These are phyloP conservation scores for Amanita rubescens DNA, from an alignment of 768 basidiomycete genomes.

Conservation along the genomic window DNA sequence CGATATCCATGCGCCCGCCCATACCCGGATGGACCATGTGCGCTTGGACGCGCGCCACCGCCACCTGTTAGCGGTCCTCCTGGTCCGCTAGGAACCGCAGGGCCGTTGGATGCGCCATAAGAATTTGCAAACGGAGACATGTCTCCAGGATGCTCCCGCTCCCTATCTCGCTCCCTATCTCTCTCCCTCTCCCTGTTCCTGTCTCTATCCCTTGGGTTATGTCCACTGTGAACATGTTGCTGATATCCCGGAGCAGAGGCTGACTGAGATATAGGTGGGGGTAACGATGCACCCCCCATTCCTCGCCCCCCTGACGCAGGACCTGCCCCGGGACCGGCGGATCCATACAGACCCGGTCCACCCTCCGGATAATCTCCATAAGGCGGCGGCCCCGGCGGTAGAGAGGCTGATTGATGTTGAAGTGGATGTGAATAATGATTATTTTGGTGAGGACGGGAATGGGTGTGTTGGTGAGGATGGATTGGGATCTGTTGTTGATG, in stretches of 20 bases:
- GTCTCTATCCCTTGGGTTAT: background rate
- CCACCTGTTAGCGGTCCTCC: background rate
- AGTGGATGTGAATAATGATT: constrained; percentile 3
- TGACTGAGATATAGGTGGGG: constrained; percentile 1
- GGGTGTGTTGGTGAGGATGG: constrained; percentile 1
- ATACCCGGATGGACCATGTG: background rate
- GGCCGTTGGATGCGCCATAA: background rate
- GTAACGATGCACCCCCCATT: background rate
- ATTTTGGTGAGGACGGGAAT: background rate
- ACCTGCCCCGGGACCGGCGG: background rate
- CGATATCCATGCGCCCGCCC: background rate
- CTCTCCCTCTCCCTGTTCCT: background rate
- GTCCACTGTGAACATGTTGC: background rate
- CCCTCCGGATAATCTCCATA: constrained; percentile 5
- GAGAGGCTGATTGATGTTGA: background rate
- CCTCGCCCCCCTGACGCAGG: background rate
- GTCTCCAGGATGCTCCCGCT: constrained; percentile 1
- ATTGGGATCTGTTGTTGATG: constrained; percentile 13
- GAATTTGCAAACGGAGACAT: constrained; percentile 6
- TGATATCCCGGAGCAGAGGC: constrained; percentile 1
- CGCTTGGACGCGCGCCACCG: background rate
- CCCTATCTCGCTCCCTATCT: background rate
- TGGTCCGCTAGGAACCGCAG: background rate
- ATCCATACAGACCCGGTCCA: background rate
- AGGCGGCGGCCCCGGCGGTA: background rate